Conservation (phyloP, 495 filamentous ascomycete species). For the Hypoxylon intermedium region DNA sequence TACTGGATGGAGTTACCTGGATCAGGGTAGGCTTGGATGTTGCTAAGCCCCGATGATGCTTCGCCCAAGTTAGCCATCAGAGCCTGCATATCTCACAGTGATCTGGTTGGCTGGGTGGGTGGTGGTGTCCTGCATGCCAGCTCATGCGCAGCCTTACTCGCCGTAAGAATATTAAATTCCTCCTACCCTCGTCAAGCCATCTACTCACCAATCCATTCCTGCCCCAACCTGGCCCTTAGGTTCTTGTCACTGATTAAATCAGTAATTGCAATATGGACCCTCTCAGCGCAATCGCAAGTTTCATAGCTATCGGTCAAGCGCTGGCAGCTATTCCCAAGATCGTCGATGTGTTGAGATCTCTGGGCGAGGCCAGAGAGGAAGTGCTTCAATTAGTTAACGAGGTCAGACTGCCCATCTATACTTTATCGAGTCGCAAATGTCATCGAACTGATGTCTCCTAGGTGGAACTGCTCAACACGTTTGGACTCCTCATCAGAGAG, state of each 20-base stretch:
- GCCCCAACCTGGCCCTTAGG: no score
- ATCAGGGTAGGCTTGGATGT: no score
- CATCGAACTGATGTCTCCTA: background rate
- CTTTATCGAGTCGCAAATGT: background rate
- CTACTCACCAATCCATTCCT: no score
- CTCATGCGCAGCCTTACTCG: no score
- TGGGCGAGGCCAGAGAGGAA: constrained; percentile 15
- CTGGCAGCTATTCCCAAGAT: constrained; percentile 29
- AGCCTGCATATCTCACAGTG: constrained; percentile 11
- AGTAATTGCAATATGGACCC: constrained; percentile 24
- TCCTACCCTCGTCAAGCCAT: no score
- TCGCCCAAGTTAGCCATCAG: background rate
- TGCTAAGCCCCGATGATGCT: no score
- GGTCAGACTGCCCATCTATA: background rate
- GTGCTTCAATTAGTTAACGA: constrained; percentile 14
- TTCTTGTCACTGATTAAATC: background rate
- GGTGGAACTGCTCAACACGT: constrained; percentile 2
- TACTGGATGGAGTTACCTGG: background rate
- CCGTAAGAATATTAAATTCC: no score
- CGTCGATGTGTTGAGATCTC: constrained; percentile 12
- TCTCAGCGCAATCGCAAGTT: constrained; percentile 22
- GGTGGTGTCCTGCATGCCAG: background rate
- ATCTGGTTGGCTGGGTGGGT: constrained; percentile 5
- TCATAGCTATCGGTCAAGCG: constrained; percentile 36
- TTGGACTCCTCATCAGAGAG: constrained; percentile 1